Evolutionary conservation across 2,329 filamentous ascomycete genomes (phyloP), one percentile per base, ranked within the genome.

Genomic region (Trichoderma sp.): DNA sequence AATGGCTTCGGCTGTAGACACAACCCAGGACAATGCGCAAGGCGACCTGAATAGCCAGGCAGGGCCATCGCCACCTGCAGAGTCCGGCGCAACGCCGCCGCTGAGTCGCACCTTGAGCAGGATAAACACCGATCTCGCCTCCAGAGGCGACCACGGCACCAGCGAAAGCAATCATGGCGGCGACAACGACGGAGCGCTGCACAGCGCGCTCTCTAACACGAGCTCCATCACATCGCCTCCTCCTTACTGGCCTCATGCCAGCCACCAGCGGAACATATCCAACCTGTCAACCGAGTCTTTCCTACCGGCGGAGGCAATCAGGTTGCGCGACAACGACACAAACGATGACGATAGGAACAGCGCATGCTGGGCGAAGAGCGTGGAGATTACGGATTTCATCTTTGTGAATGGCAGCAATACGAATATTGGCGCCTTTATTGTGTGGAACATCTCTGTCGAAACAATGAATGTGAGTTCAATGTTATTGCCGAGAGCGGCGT

Each of bases 381-480:
- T 90, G 66, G 83, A 86, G 72, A 83, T 90, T 52, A 81, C 83
- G 46, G 85, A 87, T 74, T 81, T 86, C 76, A 85, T 86, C 13
- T 74, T 87, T 24, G 84, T 90, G 56, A 86, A 88, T 69, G 83
- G 86, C 61, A 84, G 85, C 71, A 78, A 84, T 43, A 86, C 84
- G 16, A 87, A 84, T 72, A 84, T 89, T 32, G 95, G 95, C n/a
- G 92, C 94, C 2, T 99, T 98, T 81, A 93, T 97, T 1, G 94
- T 97, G 8, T 99, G 93, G 92, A 96, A 93, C 77, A 94, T 96
- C 75, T 89, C 86, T 59, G 92, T 99, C 55, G 90, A 96, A 78
- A 97, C 94, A 4, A 82, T 98, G 61, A 91, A 89, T 79, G 93
- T 94, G 77, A 78, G 89, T 85, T 30, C 11, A 18, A 3, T 43